Base-by-base conservation (phyloP, 2,329 filamentous ascomycete species). In the Trichoderma harzianum region DNA sequence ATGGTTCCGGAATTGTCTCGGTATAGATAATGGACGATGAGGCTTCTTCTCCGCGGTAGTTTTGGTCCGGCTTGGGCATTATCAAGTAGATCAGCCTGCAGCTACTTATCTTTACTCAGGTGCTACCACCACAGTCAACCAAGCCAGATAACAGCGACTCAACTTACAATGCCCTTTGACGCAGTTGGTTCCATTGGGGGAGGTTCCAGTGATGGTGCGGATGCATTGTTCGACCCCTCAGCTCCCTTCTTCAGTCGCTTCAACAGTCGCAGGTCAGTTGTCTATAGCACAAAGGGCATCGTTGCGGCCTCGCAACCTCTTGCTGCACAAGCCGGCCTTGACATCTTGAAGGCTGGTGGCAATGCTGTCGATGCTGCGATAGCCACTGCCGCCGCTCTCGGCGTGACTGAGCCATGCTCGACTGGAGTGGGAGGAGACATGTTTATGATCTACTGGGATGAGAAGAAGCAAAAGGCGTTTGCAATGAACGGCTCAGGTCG, bases 291-390 rank as follows among this genome's bases (percentile, higher is more conserved):
- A 21, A 67, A 55, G 16, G 69, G 69, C 18, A 71, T 71, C 10
- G 69, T 71, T 7, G 69, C 69, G 1, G 47, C 61, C 10, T 58
- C 61, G 2, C 69, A 71, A 26, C 69, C 69, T 24, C 69, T 71
- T 60, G 69, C 69, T 21, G 62, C 51, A 4, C 61, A 71, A 47
- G 69, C 69, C 18, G 69, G 69, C 7, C 62, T 58, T 8, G 62
- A 67, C n/a, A 71, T 71, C n/a, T 26, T 71, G 5, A 71, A 71
- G n/a, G 62, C 53, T 0, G 69, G 69, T 16, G 69, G 69, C 7
- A 71, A 71, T 71, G 69, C 69, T 1, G 69, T 67, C 18, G 68
- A 70, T 28, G 68, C 68, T 28, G 68, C 68, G 6, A 70, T 70
- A 34, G 68, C 68, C 21, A 71, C 69, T 8, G 69, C 69, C 16